Evolutionary conservation across 2,329 filamentous ascomycete species (phyloP), one percentile per base, ranked within the genome.

Genomic region (Ceratocystis ficicola): DNA sequence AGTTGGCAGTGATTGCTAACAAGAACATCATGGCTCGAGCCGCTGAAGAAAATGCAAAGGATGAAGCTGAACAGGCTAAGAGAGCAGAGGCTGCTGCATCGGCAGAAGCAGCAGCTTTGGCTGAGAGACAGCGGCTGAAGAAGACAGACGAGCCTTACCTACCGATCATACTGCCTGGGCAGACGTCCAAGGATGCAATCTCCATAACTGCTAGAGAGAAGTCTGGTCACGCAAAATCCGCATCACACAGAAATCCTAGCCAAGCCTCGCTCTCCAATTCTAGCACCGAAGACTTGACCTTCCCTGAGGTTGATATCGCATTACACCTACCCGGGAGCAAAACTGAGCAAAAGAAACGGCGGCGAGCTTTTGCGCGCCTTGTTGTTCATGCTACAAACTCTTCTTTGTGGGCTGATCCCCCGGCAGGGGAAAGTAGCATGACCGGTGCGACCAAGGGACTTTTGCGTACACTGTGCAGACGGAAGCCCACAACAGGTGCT

Each of bases 371-470:
- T 52, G 44, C 62, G 28, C 62, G 44, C 1, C 44, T 63, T 2
- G 17, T 30, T 8, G 62, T 30, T 6, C 41, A 63, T 20, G 62
- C 44, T 7, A 52, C 28, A 20, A 32, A 44, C 5, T 36, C 55
- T 22, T 59, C 55, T 6, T 20, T 36, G 3, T 48, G 62, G n/a
- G 28, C 36, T 30, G 44, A 52, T 72, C 8, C 65, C 65, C 7
- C 52, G 66, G 15, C 12, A n/a, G 77, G 75, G 5, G 78, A 79
- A 67, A 77, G 75, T 25, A 78, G 77, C 65, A 68, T 74, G 36
- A 63, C 72, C 1, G 72, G 75, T 17, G 72, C 73, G 12, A 67
- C 71, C 36, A 70, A 73, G 5, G 73, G 72, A 30, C 65, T 69
- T 22, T 69, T 75, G 5, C 72, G 68, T 25, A 70, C 70, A 5